Conservation (phyloP, 2,329 filamentous ascomycete genomes). For the Ciborinia camelliae region DNA sequence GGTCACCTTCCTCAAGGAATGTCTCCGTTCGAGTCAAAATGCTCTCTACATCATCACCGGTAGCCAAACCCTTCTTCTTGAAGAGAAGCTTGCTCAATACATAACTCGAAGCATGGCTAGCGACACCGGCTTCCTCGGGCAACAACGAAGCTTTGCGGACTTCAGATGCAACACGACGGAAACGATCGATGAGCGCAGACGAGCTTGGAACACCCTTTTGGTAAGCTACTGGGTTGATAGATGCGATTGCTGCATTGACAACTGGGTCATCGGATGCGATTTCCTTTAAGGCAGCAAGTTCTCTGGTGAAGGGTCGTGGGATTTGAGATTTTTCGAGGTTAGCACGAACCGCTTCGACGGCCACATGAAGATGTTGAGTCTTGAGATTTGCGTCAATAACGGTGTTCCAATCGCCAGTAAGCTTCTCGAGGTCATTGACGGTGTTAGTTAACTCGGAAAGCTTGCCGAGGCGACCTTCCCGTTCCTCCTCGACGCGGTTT, state of each 20-base stretch:
- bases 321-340: conserved; percentile 71
- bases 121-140: conserved; percentile 89
- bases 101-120: conserved; percentile 87
- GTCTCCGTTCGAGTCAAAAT: conserved; percentile 87
- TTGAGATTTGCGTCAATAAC: conserved; percentile 87
- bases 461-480: conserved; percentile 80
- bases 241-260: conserved; percentile 91
- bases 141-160: conserved; percentile 92
- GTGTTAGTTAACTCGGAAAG: conserved; percentile 74
- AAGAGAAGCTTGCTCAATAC: conserved; percentile 92
- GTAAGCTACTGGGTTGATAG: conserved; percentile 90
- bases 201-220: conserved; percentile 84
- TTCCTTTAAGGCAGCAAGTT: conserved; percentile 92
- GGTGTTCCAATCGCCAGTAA: conserved; percentile 85
- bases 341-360: conserved; percentile 86
- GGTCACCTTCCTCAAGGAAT: conserved; percentile 84
- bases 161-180: conserved; percentile 86
- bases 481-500: conserved; percentile 82
- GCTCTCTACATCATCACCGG: conserved; percentile 88
- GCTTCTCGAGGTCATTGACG: conserved; percentile 78
- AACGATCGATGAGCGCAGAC: conserved; percentile 87
- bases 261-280: conserved; percentile 80
- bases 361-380: conserved; percentile 94
- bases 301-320: conserved; percentile 82
- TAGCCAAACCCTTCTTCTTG: conserved; percentile 83